Base-by-base conservation (phyloP, 179 eudicot genomes). In the Drosera spatulata region DNA sequence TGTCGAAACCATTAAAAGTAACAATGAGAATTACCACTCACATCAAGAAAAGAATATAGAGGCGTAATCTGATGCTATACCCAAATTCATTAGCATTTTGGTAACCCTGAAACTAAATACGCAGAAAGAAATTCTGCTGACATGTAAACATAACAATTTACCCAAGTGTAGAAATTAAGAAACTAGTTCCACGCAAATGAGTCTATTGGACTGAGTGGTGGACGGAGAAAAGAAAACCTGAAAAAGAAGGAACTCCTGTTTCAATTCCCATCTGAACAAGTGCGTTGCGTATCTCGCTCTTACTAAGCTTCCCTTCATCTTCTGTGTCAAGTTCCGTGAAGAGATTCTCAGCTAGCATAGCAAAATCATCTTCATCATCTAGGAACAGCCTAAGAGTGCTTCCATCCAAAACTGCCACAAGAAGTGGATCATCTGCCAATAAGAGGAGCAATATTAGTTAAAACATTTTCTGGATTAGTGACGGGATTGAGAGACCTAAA, bases 341-440 rank as follows among this genome's bases (percentile, higher is more conserved):
- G 54, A 85, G 73, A 22, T 79, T 79, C 77, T 85, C 91, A 7
- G 91, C 85, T 58, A 82, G 63, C 91, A 85, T 85, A 42, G 91
- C 91, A 66, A 82, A 85, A 70, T 85, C 91, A 76, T 85, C 91
- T 73, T 85, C 91, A 61, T 85, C 91, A 60, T 82, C 91, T 64
- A 85, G 61, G 72, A 75, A 80, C 71, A 77, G 39, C 40, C 71
- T 69, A n/a, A 82, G 73, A 40, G 80, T 64, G 47, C 59, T 79
- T 50, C 91, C 91, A 63, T 85, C 85, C 74, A 85, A 73, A 69
- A 85, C 66, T 44, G 91, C 78, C 33, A 82, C 75, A 45, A 78
- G 80, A 45, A 85, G 67, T 2, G 87, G 87, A 68, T 85, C 80
- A 74, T 79, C 91, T 85, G 79, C 67, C 56, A 65, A 22, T 22